phyloP scores from a whole-genome alignment of 371 early-diverging fungal species.

The Mucor mucedo region DNA sequence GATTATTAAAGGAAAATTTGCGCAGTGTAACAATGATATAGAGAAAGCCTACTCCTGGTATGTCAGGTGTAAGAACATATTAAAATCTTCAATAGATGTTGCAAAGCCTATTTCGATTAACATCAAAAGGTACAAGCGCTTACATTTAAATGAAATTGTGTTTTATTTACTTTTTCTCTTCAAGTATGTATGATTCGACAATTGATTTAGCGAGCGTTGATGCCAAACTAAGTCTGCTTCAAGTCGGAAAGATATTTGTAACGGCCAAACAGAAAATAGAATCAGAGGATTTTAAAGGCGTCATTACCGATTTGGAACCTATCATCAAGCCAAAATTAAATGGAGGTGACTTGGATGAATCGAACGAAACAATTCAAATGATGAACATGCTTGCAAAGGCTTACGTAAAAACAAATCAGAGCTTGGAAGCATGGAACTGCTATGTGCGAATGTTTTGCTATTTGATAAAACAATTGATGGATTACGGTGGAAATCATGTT shows the following conservation, averaged over 20 bases:
- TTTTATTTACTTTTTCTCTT: not conserved
- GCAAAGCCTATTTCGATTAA: constrained; percentile 11
- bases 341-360: constrained; percentile 23
- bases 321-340: constrained; percentile 19
- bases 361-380: constrained; percentile 28
- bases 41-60: constrained; percentile 50
- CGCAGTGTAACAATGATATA: constrained; percentile 54
- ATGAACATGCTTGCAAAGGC: constrained; percentile 27
- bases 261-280: constrained; percentile 49
- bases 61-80: constrained; percentile 32
- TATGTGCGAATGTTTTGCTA: constrained; percentile 29
- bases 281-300: constrained; percentile 47
- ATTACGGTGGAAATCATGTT: constrained; percentile 30
- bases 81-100: constrained; percentile 6
- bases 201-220: constrained; percentile 32
- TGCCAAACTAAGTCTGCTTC: constrained; percentile 36
- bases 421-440: constrained; percentile 43
- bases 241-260: constrained; percentile 35
- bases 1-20: constrained; percentile 48
- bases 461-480: constrained; percentile 29
- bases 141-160: not conserved
- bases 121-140: constrained; percentile 42
- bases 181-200: constrained; percentile 41
- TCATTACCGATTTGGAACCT: constrained; percentile 47
- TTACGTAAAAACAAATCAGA: constrained; percentile 28